Conservation (phyloP, 2,329 filamentous ascomycete species). For the Claviceps sp. region DNA sequence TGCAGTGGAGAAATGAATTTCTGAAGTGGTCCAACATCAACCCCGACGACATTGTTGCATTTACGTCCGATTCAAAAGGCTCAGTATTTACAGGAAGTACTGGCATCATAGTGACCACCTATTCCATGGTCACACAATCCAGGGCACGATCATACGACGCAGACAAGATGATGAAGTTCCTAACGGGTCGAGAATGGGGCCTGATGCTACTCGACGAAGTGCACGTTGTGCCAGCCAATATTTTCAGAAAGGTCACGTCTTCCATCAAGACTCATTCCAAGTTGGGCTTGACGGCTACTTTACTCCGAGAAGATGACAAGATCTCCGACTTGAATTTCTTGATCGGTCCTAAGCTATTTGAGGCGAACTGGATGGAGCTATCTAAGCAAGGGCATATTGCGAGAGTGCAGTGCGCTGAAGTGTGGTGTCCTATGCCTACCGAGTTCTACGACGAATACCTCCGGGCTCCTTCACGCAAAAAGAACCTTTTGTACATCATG, state of each 20-base stretch:
- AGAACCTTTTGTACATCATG: slow-evolving; percentile 70
- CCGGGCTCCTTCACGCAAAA: slow-evolving; percentile 41
- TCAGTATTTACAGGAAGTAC: slow-evolving; percentile 69
- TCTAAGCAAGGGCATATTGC: slow-evolving; percentile 95
- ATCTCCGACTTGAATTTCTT: slow-evolving; percentile 95
- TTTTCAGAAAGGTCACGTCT: slow-evolving; percentile 88
- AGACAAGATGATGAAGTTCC: slow-evolving; percentile 94
- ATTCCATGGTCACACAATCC: slow-evolving; percentile 95
- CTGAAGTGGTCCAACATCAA: slow-evolving; percentile 96
- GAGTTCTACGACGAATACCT: slow-evolving; percentile 97
- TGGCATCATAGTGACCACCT: slow-evolving; percentile 93
- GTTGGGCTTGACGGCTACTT: slow-evolving; percentile 81
- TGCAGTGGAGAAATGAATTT: slow-evolving; percentile 94
- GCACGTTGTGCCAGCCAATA: slow-evolving; percentile 91
- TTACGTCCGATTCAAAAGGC: slow-evolving; percentile 86
- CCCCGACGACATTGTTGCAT: slow-evolving; percentile 83
- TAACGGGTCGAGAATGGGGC: slow-evolving; percentile 84
- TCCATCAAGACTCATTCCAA: slow-evolving; percentile 93
- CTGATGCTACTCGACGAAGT: slow-evolving; percentile 96
- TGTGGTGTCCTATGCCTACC: slow-evolving; percentile 98
- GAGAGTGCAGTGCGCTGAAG: slow-evolving; percentile 92
- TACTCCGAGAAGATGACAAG: slow-evolving; percentile 94
- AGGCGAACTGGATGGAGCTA: slow-evolving; percentile 98
- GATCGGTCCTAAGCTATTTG: slow-evolving; percentile 93
- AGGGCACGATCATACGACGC: slow-evolving; percentile 81